Percentiles rank a stretch among this genome's conserved stretches.
Conservation (phyloP, 495 filamentous ascomycete species). For the Neurospora intermedia region DNA sequence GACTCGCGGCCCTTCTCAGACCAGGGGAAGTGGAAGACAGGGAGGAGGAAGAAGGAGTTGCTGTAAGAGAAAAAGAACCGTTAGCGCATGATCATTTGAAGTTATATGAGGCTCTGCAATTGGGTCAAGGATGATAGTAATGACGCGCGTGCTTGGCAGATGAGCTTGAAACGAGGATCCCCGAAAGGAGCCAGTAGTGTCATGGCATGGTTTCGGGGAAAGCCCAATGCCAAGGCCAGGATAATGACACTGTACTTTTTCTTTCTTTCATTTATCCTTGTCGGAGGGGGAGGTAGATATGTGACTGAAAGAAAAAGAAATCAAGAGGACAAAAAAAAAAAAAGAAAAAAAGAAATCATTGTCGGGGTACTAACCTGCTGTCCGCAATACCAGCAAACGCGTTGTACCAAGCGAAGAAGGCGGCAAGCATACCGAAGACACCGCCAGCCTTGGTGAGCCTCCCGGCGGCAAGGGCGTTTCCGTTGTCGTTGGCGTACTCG, state of each 20-base stretch:
- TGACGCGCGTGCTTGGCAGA: conserved; percentile 20
- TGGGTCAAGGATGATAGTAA: conserved; percentile 6
- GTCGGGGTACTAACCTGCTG: conserved; percentile 48
- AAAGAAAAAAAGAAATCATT: conserved; percentile 3
- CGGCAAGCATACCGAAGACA: conserved; percentile 76
- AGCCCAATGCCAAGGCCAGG: background rate
- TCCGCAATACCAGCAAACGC: conserved; percentile 92
- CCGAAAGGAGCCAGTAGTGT: background rate
- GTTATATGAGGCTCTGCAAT: conserved; percentile 3
- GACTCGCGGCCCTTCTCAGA: conserved; percentile 68
- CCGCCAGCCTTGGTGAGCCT: conserved; percentile 68
- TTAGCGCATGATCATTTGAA: conserved; percentile 7
- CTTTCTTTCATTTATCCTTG: background rate
- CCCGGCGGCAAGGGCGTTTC: conserved; percentile 7
- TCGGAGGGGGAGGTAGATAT: background rate
- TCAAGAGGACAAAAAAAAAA: background rate
- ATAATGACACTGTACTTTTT: background rate
- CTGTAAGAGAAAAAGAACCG: conserved; percentile 17
- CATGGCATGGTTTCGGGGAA: background rate
- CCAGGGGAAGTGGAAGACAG: conserved; percentile 96
- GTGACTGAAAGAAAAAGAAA: conserved; percentile 1
- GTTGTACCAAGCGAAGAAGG: conserved; percentile 95
- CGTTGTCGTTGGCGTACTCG: conserved; percentile 44
- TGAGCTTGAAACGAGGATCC: conserved; percentile 1
- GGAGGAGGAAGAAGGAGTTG: conserved; percentile 91